Evolutionary conservation across 306 rosid species (phyloP).

Genomic region (Gynostemma pentaphyllum): DNA sequence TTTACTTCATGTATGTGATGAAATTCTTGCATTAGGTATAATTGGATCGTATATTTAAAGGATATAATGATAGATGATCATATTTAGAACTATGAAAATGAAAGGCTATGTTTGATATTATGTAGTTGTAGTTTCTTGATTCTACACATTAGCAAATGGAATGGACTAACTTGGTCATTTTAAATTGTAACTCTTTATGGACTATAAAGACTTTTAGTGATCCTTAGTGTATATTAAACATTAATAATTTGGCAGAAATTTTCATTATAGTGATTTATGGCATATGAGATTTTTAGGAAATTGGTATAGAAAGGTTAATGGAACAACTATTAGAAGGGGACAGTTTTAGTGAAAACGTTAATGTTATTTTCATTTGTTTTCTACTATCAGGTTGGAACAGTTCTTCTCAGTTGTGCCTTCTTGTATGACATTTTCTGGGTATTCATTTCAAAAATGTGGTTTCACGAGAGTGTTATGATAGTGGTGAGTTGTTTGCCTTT

Average conservation of each 20-base stretch:
- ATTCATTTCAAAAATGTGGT: constrained; percentile 90
- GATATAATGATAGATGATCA: neutral
- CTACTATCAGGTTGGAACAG: constrained; percentile 78
- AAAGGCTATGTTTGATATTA: neutral
- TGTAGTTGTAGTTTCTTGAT: neutral
- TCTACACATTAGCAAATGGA: neutral
- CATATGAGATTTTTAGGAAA: neutral
- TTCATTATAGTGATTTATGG: neutral
- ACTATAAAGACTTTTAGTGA: neutral
- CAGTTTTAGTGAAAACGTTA: neutral
- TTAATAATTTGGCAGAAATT: neutral
- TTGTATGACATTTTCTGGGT: constrained; percentile 97
- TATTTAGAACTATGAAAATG: neutral
- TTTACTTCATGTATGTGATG: neutral
- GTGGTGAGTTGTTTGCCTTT: constrained; percentile 52
- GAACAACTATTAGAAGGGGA: neutral
- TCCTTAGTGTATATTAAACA: neutral
- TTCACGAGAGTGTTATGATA: constrained; percentile 99
- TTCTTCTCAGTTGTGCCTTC: constrained; percentile 94
- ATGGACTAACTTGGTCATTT: neutral
- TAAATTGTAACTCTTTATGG: neutral
- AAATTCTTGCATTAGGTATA: neutral
- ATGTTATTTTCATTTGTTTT: neutral
- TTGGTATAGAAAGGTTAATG: neutral
- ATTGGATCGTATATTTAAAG: neutral